phyloP scores from a whole-genome alignment of 495 filamentous ascomycete species.

The Recurvomyces mirabilis region DNA sequence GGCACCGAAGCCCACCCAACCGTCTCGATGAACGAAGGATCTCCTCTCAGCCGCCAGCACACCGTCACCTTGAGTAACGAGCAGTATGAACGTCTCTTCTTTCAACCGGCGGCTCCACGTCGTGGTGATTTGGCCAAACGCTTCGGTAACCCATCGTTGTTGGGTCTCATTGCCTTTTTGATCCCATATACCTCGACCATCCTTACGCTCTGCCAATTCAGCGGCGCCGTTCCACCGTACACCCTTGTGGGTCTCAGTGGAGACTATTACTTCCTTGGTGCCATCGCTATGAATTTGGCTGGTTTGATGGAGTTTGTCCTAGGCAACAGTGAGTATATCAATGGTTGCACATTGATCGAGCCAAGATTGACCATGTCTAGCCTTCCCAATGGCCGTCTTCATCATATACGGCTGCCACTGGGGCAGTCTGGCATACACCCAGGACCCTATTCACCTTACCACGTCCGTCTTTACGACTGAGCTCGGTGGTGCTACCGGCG shows the following conservation, averaged over 20 bases:
- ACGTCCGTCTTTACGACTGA: conserved; percentile 6
- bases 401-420: conserved; percentile 22
- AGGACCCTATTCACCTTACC: conserved; percentile 18
- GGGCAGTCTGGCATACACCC: conserved; percentile 17
- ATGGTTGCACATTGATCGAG: too few species aligned
- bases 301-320: conserved; percentile 22
- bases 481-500: conserved; percentile 10
- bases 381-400: conserved; percentile 23
- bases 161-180: conserved; percentile 21
- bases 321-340: conserved; percentile 14
- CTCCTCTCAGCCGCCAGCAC: conserved; percentile 15
- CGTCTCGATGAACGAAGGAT: too few species aligned
- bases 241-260: conserved; percentile 16
- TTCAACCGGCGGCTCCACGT: conserved; percentile 15
- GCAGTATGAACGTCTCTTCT: conserved; percentile 23
- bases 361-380: background rate
- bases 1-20: too few species aligned
- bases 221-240: conserved; percentile 13
- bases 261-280: conserved; percentile 22
- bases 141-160: conserved; percentile 21
- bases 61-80: conserved; percentile 18
- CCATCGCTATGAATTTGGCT: conserved; percentile 22
- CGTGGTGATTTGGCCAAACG: conserved; percentile 20
- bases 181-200: conserved; percentile 21
- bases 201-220: conserved; percentile 14